These are phyloP conservation scores for Lipomyces orientalis DNA, from an alignment of 805 yeast species.

Conservation along the genomic window DNA sequence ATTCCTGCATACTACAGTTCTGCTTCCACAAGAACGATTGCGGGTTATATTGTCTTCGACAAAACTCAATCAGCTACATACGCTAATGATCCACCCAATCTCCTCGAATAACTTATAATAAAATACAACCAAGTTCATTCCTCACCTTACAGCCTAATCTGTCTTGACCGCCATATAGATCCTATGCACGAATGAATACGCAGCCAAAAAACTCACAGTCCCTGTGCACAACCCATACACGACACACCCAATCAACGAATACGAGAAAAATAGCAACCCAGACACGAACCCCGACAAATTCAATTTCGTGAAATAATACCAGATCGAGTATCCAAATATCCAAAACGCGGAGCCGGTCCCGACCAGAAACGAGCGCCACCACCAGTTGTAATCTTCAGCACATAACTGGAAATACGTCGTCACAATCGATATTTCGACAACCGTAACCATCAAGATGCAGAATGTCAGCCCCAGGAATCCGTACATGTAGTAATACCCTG, in stretches of 20 bases:
- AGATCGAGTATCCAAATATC: slow-evolving; percentile 68
- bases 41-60: no score
- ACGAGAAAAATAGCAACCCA: slow-evolving; percentile 69
- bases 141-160: slow-evolving; percentile 48
- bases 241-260: slow-evolving; percentile 67
- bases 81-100: background rate
- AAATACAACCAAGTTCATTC: background rate
- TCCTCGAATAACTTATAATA: background rate
- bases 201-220: slow-evolving; percentile 70
- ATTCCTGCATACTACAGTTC: no score
- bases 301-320: slow-evolving; percentile 64
- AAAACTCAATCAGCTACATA: no score
- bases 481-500: slow-evolving; percentile 78
- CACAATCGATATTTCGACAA: slow-evolving; percentile 73
- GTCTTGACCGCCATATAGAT: slow-evolving; percentile 64
- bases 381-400: slow-evolving; percentile 70
- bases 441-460: slow-evolving; percentile 62
- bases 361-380: slow-evolving; percentile 77
- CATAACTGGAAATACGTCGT: slow-evolving; percentile 68
- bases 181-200: slow-evolving; percentile 66
- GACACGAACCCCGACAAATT: slow-evolving; percentile 72
- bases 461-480: slow-evolving; percentile 74
- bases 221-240: slow-evolving; percentile 76
- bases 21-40: no score
- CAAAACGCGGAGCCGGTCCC: slow-evolving; percentile 77